Percentiles rank a stretch among this genome's conserved stretches.
Evolutionary conservation across 2,329 filamentous ascomycete genomes (phyloP).

Genomic region (Metarhizium brunneum): DNA sequence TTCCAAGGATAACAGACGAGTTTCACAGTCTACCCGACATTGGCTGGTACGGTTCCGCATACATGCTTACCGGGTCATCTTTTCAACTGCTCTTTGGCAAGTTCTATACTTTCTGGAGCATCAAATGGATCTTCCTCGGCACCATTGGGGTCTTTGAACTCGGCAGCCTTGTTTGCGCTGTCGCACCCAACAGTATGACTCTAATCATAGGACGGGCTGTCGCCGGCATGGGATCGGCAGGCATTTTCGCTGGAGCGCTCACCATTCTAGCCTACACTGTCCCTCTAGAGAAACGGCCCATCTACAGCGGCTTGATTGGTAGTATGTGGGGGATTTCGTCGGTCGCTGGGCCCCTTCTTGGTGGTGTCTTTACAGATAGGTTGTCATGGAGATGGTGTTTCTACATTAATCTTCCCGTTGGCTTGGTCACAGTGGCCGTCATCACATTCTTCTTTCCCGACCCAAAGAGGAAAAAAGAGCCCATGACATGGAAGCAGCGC

Average conservation of each 20-base stretch:
- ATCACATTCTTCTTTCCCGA: constrained; percentile 23
- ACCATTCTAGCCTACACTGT: constrained; percentile 32
- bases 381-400: constrained; percentile 21
- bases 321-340: constrained; percentile 14
- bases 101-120: constrained; percentile 34
- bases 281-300: constrained; percentile 12
- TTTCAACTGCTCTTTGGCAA: constrained; percentile 32
- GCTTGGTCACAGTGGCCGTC: constrained; percentile 11
- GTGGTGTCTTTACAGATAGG: constrained; percentile 13
- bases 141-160: constrained; percentile 32
- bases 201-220: constrained; percentile 38
- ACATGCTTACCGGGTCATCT: constrained; percentile 30
- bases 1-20: constrained; percentile 32
- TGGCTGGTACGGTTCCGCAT: constrained; percentile 39
- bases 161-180: constrained; percentile 33
- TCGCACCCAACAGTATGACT: constrained; percentile 25
- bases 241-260: constrained; percentile 31
- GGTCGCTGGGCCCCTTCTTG: constrained; percentile 16
- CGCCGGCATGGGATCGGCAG: constrained; percentile 32
- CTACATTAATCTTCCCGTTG: constrained; percentile 21
- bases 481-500: background rate
- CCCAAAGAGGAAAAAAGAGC: constrained; percentile 11
- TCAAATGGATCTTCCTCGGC: constrained; percentile 30
- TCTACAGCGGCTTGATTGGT: constrained; percentile 15
- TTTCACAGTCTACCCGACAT: constrained; percentile 36